Conservation (phyloP, 257 asterid species). For the Handroanthus guayacan region DNA sequence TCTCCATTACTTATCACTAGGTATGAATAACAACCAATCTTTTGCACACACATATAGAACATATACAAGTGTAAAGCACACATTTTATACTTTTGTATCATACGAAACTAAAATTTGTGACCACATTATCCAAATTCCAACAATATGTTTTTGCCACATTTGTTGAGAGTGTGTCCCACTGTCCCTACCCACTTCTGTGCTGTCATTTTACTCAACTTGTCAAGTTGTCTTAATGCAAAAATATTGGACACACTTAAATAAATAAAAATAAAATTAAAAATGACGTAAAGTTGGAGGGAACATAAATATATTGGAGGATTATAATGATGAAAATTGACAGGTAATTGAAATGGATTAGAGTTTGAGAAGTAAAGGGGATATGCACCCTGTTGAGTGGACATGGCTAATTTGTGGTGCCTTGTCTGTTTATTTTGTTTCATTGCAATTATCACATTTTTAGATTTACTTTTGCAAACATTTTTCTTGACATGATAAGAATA, state of each 20-base stretch:
- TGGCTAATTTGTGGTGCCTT: conserved; percentile 41
- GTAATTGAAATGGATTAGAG: conserved; percentile 29
- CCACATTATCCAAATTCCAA: no score
- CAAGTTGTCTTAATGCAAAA: conserved; percentile 25
- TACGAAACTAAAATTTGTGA: no score
- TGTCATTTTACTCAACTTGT: conserved; percentile 3
- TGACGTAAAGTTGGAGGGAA: conserved; percentile 31
- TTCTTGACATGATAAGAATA: conserved; percentile 52
- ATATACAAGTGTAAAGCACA: no score
- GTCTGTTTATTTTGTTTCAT: conserved; percentile 40
- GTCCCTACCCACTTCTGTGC: not conserved
- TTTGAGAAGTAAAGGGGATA: conserved; percentile 37
- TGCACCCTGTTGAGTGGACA: conserved; percentile 57
- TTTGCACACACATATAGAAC: no score
- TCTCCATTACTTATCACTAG: no score
- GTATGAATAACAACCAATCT: no score
- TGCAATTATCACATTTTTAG: conserved; percentile 13
- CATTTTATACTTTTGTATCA: no score
- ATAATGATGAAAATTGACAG: conserved; percentile 33
- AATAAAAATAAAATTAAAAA: not conserved
- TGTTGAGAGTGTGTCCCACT: not conserved
- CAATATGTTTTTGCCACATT: no score
- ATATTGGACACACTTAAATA: not conserved
- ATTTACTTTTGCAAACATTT: conserved; percentile 26
- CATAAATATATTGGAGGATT: conserved; percentile 26